These are phyloP conservation scores for Hypoxylon fragiforme DNA, from an alignment of 495 filamentous ascomycete genomes.

Conservation along the genomic window DNA sequence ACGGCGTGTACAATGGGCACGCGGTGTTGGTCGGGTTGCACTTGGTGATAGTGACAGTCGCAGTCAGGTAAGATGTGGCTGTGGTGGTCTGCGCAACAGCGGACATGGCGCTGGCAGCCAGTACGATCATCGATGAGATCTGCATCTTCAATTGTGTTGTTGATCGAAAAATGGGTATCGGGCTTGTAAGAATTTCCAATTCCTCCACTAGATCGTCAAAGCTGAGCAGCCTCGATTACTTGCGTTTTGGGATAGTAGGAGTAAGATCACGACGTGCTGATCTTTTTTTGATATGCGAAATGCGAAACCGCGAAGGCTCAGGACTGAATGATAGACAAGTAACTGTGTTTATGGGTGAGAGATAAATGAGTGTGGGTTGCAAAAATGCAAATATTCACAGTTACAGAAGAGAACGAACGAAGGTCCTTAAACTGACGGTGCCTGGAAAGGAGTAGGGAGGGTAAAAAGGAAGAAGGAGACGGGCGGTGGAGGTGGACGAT, in stretches of 20 bases:
- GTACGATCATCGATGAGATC: slow-evolving; percentile 31
- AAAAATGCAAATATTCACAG: slow-evolving; percentile 23
- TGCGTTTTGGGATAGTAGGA: no score
- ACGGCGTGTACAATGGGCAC: slow-evolving; percentile 46
- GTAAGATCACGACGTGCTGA: slow-evolving; percentile 10
- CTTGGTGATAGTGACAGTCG: slow-evolving; percentile 52
- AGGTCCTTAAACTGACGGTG: slow-evolving; percentile 10
- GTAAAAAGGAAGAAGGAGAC: slow-evolving; percentile 7
- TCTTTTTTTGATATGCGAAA: slow-evolving; percentile 4
- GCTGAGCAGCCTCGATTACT: slow-evolving; percentile 7
- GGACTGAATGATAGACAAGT: slow-evolving; percentile 2
- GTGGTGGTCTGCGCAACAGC: slow-evolving; percentile 42
- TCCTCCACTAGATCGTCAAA: slow-evolving; percentile 14
- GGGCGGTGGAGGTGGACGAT: slow-evolving; percentile 14
- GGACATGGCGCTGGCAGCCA: slow-evolving; percentile 34
- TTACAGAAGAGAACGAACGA: slow-evolving; percentile 20
- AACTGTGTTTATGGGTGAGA: slow-evolving; percentile 12
- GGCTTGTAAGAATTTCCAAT: slow-evolving; percentile 8
- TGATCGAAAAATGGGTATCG: slow-evolving; percentile 31
- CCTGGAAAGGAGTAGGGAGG: slow-evolving; percentile 14
- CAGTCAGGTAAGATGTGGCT: slow-evolving; percentile 48
- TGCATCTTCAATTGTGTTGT: slow-evolving; percentile 30
- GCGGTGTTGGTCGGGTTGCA: slow-evolving; percentile 50
- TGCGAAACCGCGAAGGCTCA: neutral
- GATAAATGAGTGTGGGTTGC: slow-evolving; percentile 38